Evolutionary conservation across 805 yeast species (phyloP), one percentile per base, ranked within the genome.

Genomic region (Candida tammaniensis): DNA sequence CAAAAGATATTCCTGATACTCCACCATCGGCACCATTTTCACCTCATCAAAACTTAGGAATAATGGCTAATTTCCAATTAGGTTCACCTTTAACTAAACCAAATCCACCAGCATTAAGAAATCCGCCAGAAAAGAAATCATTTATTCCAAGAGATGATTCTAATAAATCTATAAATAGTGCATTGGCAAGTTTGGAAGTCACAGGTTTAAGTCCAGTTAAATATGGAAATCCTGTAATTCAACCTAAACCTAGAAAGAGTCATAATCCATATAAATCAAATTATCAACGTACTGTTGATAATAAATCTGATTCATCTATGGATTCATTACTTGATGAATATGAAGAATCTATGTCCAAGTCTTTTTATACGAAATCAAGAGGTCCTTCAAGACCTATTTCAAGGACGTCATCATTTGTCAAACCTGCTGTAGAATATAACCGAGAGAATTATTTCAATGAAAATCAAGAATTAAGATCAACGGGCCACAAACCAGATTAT

Each of bases 1-100:
- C 57, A 18, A 47, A 46, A 31, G 59, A 51, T 18, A 54, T 66
- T 3, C 73, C 73, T 0, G 72, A 64, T 7, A 56, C 70, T 5
- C 73, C 73, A 4, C 71, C 72, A 1, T 63, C 70, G 8, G 68
- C 60, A 5, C 70, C 72, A 2, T 48, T 56, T 6, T 65, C 71
- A 5, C 71, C 71, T 0, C 57, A 44, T 27, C 29, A 35, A 11
- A 25, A 32, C 14, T 3, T 13, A 5, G 12, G 29, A 4, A 22
- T 13, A 16, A 27, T 34, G 10, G 27, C 31, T 46, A 38, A 14
- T 21, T 16, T 16, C 13, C 25, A 18, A 17, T 23, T 28, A 9
- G 33, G 30, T 1, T 19, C 34, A 10, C 35, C 37, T 3, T 13
- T 35, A 12, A 35, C 21, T 12, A 27, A 27, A 9, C 40, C 42